Base-by-base conservation (phyloP, 2,329 filamentous ascomycete species). In the Fusarium sp. region DNA sequence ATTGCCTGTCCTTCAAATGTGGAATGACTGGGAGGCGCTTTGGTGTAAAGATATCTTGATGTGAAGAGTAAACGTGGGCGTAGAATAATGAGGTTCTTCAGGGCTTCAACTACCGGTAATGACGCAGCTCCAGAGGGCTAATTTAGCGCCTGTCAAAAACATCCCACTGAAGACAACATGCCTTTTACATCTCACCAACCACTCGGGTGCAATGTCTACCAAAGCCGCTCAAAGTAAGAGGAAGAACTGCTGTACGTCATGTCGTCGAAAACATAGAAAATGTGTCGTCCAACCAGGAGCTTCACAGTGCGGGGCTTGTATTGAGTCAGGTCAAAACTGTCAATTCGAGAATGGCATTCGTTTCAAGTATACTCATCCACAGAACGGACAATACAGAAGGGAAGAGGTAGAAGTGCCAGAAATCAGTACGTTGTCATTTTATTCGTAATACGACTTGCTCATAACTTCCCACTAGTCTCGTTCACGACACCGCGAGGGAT, bases 341-440 rank as follows among this genome's bases (percentile, higher is more conserved):
- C 32, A 8, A 0, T 63, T 63, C 20, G 60, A 63, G 7, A 62
- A 41, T 29, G 57, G 34, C 16, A 47, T 63, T 55, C 57, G 57
- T 2, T 63, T 63, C 32, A 63, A 62, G n/a, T 48, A 62, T 24
- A 47, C 3, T 22, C 44, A 47, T n/a, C 6, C 0, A 5, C 44
- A 34, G 29, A 42, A 3, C 2, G 0, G 0, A 29, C 27, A 22
- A 34, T 8, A 24, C 16, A 44, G 2, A 12, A 12, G 47, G 4
- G 16, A 54, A 1, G 41, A 47, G 47, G n/a, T 48, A 0, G 27
- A 20, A 11, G 22, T 61, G 0, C 55, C 58, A 0, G 22, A 11
- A 3, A 61, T 14, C 11, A 60, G 58, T 61, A 18, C 0, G 34
- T 12, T 4, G 11, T 14, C 20, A 7, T 9, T 34, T 34, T 18